phyloP scores from a whole-genome alignment of 225 moss, liverwort and hornwort genomes.

The Marchantia paleacea region DNA sequence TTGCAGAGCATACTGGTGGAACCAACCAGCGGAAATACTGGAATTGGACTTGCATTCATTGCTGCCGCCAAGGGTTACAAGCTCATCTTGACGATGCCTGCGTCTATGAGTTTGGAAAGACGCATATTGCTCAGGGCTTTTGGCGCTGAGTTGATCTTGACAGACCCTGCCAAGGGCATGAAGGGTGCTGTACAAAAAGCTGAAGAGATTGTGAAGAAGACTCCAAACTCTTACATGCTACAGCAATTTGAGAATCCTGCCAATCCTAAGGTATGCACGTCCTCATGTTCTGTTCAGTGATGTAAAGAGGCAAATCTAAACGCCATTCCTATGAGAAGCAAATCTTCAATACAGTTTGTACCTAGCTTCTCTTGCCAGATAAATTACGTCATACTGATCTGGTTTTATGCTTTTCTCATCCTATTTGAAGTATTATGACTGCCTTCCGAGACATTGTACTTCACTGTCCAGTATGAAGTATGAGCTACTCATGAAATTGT shows the following conservation, averaged over 20 bases:
- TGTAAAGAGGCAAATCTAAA: too few species aligned
- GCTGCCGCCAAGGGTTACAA: constrained; percentile 97
- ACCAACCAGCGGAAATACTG: constrained; percentile 98
- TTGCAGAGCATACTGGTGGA: constrained; percentile 88
- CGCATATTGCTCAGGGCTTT: constrained; percentile 93
- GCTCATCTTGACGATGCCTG: constrained; percentile 97
- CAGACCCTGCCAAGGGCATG: constrained; percentile 98
- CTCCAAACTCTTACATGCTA: constrained; percentile 88
- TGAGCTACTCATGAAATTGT: too few species aligned
- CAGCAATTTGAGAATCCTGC: constrained; percentile 99
- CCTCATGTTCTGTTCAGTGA: not conserved
- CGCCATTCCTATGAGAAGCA: too few species aligned
- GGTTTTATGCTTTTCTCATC: too few species aligned
- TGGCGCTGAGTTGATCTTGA: constrained; percentile 89
- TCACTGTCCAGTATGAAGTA: too few species aligned
- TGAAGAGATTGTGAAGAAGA: constrained; percentile 88
- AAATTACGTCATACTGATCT: too few species aligned
- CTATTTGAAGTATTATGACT: too few species aligned
- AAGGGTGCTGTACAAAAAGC: constrained; percentile 99
- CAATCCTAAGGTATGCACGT: constrained; percentile 69
- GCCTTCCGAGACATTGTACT: too few species aligned
- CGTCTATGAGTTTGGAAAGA: constrained; percentile 98
- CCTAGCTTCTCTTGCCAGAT: too few species aligned
- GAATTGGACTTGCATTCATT: constrained; percentile 97
- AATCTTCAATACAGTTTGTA: too few species aligned